Base-by-base conservation (phyloP, 202 grass and related monocot species). In the Elaeis oleifera region DNA sequence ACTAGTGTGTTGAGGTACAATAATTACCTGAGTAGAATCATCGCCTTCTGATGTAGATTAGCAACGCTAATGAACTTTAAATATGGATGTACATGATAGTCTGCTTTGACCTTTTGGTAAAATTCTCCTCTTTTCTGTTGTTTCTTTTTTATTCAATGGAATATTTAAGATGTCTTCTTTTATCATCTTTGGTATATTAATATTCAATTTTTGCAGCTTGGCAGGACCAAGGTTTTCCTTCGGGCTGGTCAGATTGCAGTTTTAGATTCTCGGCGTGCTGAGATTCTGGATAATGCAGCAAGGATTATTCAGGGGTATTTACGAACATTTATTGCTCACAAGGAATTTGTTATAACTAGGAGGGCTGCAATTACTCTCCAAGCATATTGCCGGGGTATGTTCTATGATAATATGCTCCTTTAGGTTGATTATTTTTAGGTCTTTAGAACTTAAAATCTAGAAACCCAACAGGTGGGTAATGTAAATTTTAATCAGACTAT, bases 241-340 rank as follows among this genome's bases (percentile, higher is more conserved):
- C 76, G 89, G 49, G 84, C 89, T 85, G 89, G 89, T 55, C 89
- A 95, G 69, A 95, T 95, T 68, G 81, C 84, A 71, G 70, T 83
- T 74, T 82, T 95, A 72, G 89, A 95, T 69, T 80, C 84, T 49
- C 83, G 56, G 62, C 85, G 89, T 61, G 65, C 69, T 65, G 84
- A 95, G 73, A 71, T 88, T 85, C 65, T 95, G 52, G 89, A 87
- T 70, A 82, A 67, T 52, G 76, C 78, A 69, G 70, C 81, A 23
- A 83, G 77, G 65, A 78, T 64, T 31, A 65, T 95, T 73, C 89
- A 95, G 70, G 66, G 78, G 49, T 60, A 69, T 59, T 69, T 89
- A 28, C 72, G 60, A 71, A 83, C 89, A 71, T 88, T 82, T 58
- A 56, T 82, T 54, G 73, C 72, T 73, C 72, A 61, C 48, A 80